Base-by-base conservation (phyloP, 2,329 filamentous ascomycete species). In the Monosporascus sp. region DNA sequence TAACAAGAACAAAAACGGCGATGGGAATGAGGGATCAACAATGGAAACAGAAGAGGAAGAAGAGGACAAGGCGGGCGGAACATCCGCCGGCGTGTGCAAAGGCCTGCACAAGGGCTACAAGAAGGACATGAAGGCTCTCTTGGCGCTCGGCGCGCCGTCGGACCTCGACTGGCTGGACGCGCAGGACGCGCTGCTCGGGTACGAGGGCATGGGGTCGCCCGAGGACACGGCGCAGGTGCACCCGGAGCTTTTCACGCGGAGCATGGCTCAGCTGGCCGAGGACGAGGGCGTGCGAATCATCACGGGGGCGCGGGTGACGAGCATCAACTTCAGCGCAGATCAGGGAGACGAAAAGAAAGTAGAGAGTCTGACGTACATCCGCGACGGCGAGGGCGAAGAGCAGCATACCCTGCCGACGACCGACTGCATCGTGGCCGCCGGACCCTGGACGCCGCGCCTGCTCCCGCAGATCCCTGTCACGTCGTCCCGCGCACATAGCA, bases 211-310 rank as follows among this genome's bases (percentile, higher is more conserved):
- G 58, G 68, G 67, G 17, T 84, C 85, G 0, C 75, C 75, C 1
- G 63, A 69, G 6, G 82, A 85, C 51, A 91, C 88, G 1, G 88
- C 88, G 0, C 88, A 92, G 69, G 87, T 92, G 1, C 88, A 92
- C 63, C 88, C 88, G 0, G 89, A 84, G 61, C 81, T 86, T 7
- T 92, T 91, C 66, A 91, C 88, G 1, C 88, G 83, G 0, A 79
- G 81, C 20, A 90, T 91, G 79, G 86, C 85, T 3, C 73, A 79
- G 50, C 73, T 91, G 14, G 87, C 88, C 0, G 73, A 82, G 57
- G 85, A 88, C 43, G 76, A 75, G 52, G 83, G 83, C 2, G 81
- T 74, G 63, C 78, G 80, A 16, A 75, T 90, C 44, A 53, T 69
- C 14, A 68, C 67, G 5, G 66, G 66, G 8, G 66, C 67, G 3